A percentile compares a stretch with the other conserved stretches of the same genome.
Evolutionary conservation across 2,329 filamentous ascomycete species (phyloP).

Genomic region (Samsoniella hepiali): DNA sequence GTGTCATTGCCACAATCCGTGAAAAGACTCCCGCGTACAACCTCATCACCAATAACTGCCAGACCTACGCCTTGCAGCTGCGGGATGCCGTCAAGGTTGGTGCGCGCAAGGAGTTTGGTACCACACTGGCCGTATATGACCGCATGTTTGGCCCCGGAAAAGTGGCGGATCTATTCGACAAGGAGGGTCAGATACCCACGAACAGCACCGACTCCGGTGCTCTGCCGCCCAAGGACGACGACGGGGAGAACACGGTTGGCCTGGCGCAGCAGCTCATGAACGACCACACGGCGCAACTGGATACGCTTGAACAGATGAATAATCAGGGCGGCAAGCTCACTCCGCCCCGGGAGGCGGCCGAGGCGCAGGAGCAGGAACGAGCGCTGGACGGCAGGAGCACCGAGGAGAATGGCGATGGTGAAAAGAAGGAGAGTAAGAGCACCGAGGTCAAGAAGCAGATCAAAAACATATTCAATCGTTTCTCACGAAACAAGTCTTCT

Average conservation of each 20-base stretch:
- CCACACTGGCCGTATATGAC: slow-evolving; percentile 52
- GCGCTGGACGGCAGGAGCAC: not conserved
- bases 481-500: slow-evolving; percentile 15
- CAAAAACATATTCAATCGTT: slow-evolving; percentile 15
- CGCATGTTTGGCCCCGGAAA: slow-evolving; percentile 46
- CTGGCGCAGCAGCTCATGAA: slow-evolving; percentile 53
- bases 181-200: slow-evolving; percentile 24
- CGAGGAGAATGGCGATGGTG: not conserved
- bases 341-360: not conserved
- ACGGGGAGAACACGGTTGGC: slow-evolving; percentile 41
- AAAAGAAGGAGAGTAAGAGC: slow-evolving; percentile 11
- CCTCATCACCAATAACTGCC: slow-evolving; percentile 59
- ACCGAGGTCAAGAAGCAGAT: slow-evolving; percentile 15
- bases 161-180: slow-evolving; percentile 50
- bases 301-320: slow-evolving; percentile 35
- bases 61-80: slow-evolving; percentile 52
- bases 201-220: slow-evolving; percentile 23
- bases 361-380: slow-evolving; percentile 5
- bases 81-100: slow-evolving; percentile 54
- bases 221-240: slow-evolving; percentile 19
- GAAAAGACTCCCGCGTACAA: slow-evolving; percentile 50
- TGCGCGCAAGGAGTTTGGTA: slow-evolving; percentile 49
- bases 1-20: slow-evolving; percentile 51
- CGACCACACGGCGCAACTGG: slow-evolving; percentile 50
- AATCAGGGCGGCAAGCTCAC: slow-evolving; percentile 26